Base-by-base conservation (phyloP, 257 asterid species). In the Rubia yunnanensis region DNA sequence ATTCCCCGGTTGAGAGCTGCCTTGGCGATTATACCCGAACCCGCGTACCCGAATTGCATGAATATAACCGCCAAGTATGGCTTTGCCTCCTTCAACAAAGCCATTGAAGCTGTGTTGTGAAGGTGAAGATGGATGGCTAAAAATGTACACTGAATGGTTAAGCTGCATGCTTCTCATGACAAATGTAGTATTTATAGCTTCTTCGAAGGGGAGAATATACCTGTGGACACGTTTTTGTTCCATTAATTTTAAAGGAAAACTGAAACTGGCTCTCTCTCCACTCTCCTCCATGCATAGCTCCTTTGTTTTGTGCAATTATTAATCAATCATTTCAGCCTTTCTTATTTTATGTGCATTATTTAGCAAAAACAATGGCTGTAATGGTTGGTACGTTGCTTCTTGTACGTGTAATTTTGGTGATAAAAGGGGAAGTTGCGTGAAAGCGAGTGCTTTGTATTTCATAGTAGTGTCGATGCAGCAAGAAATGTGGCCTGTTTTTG, bases 1-100 rank as follows among this genome's bases (percentile, higher is more conserved):
- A 83, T 80, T 31, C 94, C 94, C 15, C 66, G 31, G 77, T 88
- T 83, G 3, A 88, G 72, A 44, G 95, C 90, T 30, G 78, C 48
- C 53, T 88, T 88, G 0, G 88, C 84, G 52, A 85, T 65, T 1
- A 83, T 75, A 1, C 69, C 82, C 23, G 82, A 77, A 52, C 88
- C 90, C 27, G 87, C 85, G 63, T 24, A 44, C 0, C 84, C 83
- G 62, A 83, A 72, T 53, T 82, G 89, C 69, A 83, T 41, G 63
- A 82, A 71, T 10, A 80, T 63, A 0, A 85, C 83, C 2, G 80
- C 83, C 20, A 82, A 60, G 65, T 83, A 85, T 55, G 95, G 87
- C 38, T 76, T 82, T 35, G 80, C 57, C 63, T 64, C 46, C 59
- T 69, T 73, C 39, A 77, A 49, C 1, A 68, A 5, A 26, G 68